Evolutionary conservation across 1,284 basidiomycete genomes (phyloP), one percentile per base, ranked within the genome.

Genomic region (Tausonia pullulans): DNA sequence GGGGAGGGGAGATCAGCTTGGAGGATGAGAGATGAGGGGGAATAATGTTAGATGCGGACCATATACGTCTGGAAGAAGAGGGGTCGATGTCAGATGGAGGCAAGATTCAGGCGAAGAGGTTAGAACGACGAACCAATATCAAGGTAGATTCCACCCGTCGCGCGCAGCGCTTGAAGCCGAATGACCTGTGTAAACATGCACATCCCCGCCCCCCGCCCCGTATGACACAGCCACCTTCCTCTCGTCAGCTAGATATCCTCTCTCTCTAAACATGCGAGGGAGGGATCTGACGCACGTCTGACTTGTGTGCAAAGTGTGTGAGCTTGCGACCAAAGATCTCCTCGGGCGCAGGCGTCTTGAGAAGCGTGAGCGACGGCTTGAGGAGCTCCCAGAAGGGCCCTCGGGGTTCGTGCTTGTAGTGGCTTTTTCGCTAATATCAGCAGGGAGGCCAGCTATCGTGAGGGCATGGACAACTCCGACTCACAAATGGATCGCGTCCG

Each of bases 141-240:
- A 14, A 80, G 72, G 66, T 80, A 80, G 39, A 80, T 77, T 8
- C 79, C 79, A 4, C 79, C 79, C 3, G 57, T 59, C 13, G 45
- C 13, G 27, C 48, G 45, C 39, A 66, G 53, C 0, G 65, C 65
- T 46, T 63, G 67, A 65, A 78, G 64, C 65, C 75, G 66, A 64
- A 75, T 60, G 57, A 75, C 69, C 72, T 73, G 62, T 11, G 41
- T 41, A 48, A 49, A 16, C 59, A 58, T 49, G 9, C 59, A 27
- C 27, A 27, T 27, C 27, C 27, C 27, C 27, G 27, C 27, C 27
- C 27, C 27, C 27, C 27, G 27, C 27, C 27, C 27, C 27, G 27
- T 27, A 27, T 27, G 68, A 68, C 51, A 72, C 60, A 63, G 58
- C 39, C 8, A 8, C 14, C 52, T 50, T 40, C 6, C 11, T 4